phyloP scores from a whole-genome alignment of 2,329 filamentous ascomycete species.

The Neonectria neomacrospora region DNA sequence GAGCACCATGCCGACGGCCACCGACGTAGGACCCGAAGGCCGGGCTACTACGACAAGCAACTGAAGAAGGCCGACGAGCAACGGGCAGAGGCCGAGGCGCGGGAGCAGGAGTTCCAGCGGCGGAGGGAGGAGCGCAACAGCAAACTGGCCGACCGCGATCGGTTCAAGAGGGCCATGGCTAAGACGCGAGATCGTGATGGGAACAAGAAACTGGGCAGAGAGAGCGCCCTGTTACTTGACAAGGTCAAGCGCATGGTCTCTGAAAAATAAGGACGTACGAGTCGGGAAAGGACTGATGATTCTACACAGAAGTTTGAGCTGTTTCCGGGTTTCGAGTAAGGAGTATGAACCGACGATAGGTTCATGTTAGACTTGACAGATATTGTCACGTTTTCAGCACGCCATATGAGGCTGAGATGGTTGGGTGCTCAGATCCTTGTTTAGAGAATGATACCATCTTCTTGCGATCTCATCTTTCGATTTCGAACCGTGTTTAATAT shows the following conservation, averaged over 20 bases:
- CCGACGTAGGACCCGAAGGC: conserved; percentile 53
- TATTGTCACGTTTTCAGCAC: background rate
- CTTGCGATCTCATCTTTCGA: conserved; percentile 4
- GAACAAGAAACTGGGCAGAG: conserved; percentile 82
- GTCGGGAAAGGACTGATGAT: background rate
- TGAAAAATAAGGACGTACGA: conserved; percentile 38
- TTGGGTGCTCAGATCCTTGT: background rate
- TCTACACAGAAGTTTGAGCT: background rate
- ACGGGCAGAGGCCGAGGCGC: conserved; percentile 55
- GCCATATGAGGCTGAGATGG: background rate
- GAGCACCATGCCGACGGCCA: conserved; percentile 45
- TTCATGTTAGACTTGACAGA: background rate
- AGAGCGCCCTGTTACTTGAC: conserved; percentile 81
- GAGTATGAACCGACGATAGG: background rate
- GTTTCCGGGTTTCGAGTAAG: background rate
- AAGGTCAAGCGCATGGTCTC: conserved; percentile 80
- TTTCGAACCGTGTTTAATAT: conserved; percentile 1
- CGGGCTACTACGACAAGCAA: conserved; percentile 75
- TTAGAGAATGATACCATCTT: conserved; percentile 14
- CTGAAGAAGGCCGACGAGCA: conserved; percentile 58
- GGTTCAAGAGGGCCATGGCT: conserved; percentile 74
- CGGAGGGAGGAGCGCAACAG: conserved; percentile 72
- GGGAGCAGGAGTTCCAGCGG: conserved; percentile 55
- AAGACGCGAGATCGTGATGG: conserved; percentile 80
- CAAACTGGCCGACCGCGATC: conserved; percentile 72